phyloP scores from a whole-genome alignment of 139 green algal species.

The Chlorella sp. region DNA sequence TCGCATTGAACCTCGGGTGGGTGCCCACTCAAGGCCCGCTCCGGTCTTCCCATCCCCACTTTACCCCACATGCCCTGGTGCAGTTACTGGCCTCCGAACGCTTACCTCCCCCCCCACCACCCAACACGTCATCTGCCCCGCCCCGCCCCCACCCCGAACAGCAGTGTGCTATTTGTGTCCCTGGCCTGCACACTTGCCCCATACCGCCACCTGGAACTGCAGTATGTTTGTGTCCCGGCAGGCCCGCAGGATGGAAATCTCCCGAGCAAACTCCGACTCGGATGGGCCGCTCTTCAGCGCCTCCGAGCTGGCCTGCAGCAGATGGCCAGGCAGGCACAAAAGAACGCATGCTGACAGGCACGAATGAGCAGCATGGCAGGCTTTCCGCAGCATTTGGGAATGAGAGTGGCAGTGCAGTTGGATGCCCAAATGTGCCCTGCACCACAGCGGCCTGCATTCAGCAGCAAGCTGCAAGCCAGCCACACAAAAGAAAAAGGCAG shows the following conservation, averaged over 20 bases:
- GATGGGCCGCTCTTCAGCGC: background rate
- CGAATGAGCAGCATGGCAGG: too few relatives aligned
- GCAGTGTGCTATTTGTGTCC: conserved; percentile 54
- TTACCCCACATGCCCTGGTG: too few relatives aligned
- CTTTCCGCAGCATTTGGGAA: too few relatives aligned
- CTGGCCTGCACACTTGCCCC: background rate
- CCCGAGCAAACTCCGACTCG: background rate
- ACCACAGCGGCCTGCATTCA: background rate
- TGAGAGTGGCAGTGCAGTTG: background rate
- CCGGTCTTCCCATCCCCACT: too few relatives aligned
- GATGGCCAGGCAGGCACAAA: too few relatives aligned
- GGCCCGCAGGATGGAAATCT: conserved; percentile 53
- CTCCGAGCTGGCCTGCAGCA: background rate
- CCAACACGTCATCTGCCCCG: too few relatives aligned
- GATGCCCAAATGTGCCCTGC: background rate
- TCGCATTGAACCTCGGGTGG: too few relatives aligned
- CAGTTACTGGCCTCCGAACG: too few relatives aligned
- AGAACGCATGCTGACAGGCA: too few relatives aligned
- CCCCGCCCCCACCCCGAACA: conserved; percentile 31
- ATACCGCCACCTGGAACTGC: conserved; percentile 33
- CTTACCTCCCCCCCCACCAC: too few relatives aligned
- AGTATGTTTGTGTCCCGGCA: conserved; percentile 57
- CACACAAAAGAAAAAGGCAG: background rate
- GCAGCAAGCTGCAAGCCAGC: background rate
- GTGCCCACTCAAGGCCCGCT: too few relatives aligned